phyloP scores from a whole-genome alignment of 2,329 filamentous ascomycete genomes.

The Colletotrichum chlorophyti region DNA sequence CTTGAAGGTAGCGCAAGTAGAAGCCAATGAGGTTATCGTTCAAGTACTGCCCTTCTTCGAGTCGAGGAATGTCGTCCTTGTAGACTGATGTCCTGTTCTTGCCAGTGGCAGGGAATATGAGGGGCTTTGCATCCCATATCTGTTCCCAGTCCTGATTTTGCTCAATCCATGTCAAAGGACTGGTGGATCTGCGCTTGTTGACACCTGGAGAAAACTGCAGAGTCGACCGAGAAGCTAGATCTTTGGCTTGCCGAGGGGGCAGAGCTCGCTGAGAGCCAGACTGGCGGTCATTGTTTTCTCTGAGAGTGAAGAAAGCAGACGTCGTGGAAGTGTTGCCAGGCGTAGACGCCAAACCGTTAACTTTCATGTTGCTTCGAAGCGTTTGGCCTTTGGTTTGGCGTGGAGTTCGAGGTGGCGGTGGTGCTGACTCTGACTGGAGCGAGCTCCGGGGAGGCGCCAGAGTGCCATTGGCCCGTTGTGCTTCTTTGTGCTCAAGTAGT shows the following conservation, averaged over 20 bases:
- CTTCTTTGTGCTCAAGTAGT: constrained; percentile 1
- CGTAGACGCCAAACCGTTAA: neutral
- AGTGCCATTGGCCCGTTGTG: neutral
- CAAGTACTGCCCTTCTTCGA: constrained; percentile 85
- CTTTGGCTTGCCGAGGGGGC: neutral
- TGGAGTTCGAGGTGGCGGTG: neutral
- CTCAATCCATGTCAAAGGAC: constrained; percentile 54
- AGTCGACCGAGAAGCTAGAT: neutral
- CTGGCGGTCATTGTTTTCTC: neutral
- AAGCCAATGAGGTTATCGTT: constrained; percentile 95
- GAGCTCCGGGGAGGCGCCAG: neutral
- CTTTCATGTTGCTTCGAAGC: constrained; percentile 10
- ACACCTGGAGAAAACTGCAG: neutral
- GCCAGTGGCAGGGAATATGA: constrained; percentile 66
- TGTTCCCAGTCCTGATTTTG: constrained; percentile 58
- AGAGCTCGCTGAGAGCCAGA: neutral
- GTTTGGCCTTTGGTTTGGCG: neutral
- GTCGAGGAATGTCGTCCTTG: constrained; percentile 73
- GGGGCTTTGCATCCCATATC: constrained; percentile 58
- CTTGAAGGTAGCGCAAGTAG: constrained; percentile 78
- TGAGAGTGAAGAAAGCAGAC: neutral
- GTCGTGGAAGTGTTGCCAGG: neutral
- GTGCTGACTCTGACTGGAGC: neutral
- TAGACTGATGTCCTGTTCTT: constrained; percentile 71
- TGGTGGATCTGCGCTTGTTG: constrained; percentile 25